These are phyloP conservation scores for Coleophoma eucalyptorum DNA, from an alignment of 2,329 filamentous ascomycete species.

Conservation along the genomic window DNA sequence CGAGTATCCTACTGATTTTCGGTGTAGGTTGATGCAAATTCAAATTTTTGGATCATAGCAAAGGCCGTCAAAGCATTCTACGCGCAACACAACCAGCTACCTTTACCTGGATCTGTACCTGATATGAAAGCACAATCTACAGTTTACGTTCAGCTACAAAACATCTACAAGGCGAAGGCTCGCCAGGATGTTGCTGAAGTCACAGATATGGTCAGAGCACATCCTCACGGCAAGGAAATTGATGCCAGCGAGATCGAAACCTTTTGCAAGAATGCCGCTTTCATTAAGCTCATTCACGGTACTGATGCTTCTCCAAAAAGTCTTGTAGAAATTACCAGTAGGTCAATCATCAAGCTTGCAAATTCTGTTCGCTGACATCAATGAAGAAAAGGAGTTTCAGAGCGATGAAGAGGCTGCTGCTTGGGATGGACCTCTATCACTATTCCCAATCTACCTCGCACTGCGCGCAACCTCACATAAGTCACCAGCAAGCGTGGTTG, in stretches of 20 bases:
- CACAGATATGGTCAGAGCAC: constrained; percentile 54
- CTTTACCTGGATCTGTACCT: constrained; percentile 81
- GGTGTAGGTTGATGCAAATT: constrained; percentile 41
- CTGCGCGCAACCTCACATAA: constrained; percentile 50
- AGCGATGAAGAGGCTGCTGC: constrained; percentile 48
- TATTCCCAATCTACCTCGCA: constrained; percentile 67
- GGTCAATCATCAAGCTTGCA: constrained; percentile 3
- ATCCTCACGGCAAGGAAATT: constrained; percentile 47
- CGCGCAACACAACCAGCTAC: constrained; percentile 66
- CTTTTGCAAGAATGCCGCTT: constrained; percentile 94
- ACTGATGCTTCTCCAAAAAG: constrained; percentile 9
- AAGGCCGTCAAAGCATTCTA: constrained; percentile 77
- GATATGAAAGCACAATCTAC: constrained; percentile 96
- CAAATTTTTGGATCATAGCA: constrained; percentile 85
- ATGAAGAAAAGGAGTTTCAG: constrained; percentile 47
- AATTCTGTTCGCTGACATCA: constrained; percentile 19
- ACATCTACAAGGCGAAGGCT: constrained; percentile 88
- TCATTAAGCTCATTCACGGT: constrained; percentile 78
- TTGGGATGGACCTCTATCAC: constrained; percentile 40
- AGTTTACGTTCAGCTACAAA: constrained; percentile 87
- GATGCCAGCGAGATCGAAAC: constrained; percentile 74
- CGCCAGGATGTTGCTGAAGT: constrained; percentile 75
- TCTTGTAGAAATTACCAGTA: constrained; percentile 21
- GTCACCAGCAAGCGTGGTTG: constrained; percentile 39
- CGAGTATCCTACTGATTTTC: background rate